phyloP scores from a whole-genome alignment of 208 protist genomes.

The Balamuthia mandrillaris region DNA sequence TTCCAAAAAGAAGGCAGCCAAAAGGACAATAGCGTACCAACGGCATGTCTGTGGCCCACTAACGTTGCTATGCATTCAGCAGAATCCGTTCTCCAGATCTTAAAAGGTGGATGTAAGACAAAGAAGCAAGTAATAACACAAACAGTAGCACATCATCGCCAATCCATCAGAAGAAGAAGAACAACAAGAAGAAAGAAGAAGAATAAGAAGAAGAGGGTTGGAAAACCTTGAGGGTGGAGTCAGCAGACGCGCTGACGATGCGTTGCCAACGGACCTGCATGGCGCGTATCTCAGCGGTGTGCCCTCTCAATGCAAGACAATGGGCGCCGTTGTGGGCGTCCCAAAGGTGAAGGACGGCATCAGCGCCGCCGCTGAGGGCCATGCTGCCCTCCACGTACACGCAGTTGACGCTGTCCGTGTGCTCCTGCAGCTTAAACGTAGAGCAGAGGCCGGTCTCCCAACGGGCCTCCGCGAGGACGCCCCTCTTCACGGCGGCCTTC shows the following conservation, averaged over 20 bases:
- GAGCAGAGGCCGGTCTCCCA: neutral
- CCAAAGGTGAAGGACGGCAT: slow-evolving; percentile 5
- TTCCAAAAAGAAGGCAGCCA: too few species aligned
- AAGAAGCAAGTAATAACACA: neutral
- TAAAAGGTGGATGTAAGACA: too few species aligned
- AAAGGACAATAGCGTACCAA: neutral
- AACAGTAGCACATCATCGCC: neutral
- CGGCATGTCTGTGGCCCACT: neutral
- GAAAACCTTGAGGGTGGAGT: neutral
- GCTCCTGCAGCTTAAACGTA: neutral
- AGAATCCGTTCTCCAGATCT: neutral
- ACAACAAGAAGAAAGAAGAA: neutral
- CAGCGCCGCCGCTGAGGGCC: slow-evolving; percentile 5
- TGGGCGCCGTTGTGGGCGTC: neutral
- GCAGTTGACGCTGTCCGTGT: slow-evolving; percentile 10
- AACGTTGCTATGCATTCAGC: neutral
- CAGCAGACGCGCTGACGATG: neutral
- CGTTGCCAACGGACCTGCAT: neutral
- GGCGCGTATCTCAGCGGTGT: neutral
- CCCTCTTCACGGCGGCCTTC: neutral
- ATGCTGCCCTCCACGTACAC: neutral
- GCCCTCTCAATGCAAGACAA: neutral
- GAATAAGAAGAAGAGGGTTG: too few species aligned
- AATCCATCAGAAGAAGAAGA: neutral
- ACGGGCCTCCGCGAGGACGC: neutral